Conservation (phyloP, 73 alveolate genomes). For the Paramecium sonneborni region DNA sequence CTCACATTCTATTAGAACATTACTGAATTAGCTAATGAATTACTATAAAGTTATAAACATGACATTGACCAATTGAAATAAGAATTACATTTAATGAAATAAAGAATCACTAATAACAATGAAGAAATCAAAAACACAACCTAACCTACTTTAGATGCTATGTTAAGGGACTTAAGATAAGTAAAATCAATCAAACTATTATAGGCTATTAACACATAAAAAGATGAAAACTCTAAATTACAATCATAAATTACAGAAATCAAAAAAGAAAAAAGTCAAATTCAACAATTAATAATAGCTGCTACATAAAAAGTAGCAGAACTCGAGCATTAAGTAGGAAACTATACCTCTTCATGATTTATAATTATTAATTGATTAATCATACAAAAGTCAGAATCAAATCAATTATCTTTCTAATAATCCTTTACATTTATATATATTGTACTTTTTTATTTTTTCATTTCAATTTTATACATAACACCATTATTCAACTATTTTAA, state of each 20-base stretch:
- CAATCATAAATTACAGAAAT: constrained; percentile 26
- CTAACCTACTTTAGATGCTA: constrained; percentile 59
- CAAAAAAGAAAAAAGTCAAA: constrained; percentile 33
- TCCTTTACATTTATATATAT: background rate
- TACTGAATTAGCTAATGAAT: constrained; percentile 45
- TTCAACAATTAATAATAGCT: constrained; percentile 31
- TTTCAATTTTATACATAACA: no score
- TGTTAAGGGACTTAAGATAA: constrained; percentile 48
- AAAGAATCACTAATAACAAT: constrained; percentile 42
- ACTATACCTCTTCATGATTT: constrained; percentile 50
- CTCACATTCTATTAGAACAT: background rate
- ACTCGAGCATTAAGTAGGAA: constrained; percentile 57
- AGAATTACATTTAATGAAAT: constrained; percentile 53
- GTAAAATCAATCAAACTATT: background rate
- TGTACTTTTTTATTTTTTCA: no score
- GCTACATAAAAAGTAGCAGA: constrained; percentile 54
- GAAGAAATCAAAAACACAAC: constrained; percentile 55
- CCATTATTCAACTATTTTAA: no score
- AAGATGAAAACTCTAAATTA: constrained; percentile 55
- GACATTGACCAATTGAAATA: constrained; percentile 41
- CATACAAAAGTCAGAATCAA: background rate
- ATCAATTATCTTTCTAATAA: background rate
- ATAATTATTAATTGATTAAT: background rate
- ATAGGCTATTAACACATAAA: constrained; percentile 50
- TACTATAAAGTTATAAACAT: constrained; percentile 33